phyloP scores from a whole-genome alignment of 352 stramenopile genomes.

The Globisporangium camurandrum region DNA sequence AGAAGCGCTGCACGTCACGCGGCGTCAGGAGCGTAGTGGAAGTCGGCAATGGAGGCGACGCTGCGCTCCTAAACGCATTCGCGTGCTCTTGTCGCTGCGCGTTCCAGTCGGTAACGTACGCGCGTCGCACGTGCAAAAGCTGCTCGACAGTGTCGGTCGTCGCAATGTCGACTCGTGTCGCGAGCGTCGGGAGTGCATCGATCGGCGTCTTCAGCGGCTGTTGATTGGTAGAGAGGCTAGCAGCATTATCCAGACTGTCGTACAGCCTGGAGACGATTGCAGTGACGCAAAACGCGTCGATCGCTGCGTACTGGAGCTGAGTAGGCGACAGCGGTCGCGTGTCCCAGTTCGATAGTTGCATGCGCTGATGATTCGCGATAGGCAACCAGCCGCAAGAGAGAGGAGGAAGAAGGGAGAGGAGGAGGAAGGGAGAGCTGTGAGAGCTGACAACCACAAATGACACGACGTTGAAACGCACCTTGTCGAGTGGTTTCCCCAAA shows the following conservation, averaged over 20 bases:
- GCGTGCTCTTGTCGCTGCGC: not conserved
- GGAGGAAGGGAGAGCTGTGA: not conserved
- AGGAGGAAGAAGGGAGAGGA: too few species aligned
- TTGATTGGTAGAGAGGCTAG: too few species aligned
- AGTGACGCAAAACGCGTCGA: constrained; percentile 56
- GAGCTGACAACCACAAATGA: not conserved
- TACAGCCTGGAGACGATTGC: constrained; percentile 47
- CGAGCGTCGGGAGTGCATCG: constrained; percentile 2
- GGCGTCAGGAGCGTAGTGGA: constrained; percentile 18
- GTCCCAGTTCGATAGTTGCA: constrained; percentile 73
- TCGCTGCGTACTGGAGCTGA: constrained; percentile 50
- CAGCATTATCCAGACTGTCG: constrained; percentile 9
- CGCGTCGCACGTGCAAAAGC: too few species aligned
- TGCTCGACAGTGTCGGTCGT: too few species aligned
- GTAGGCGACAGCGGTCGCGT: constrained; percentile 34
- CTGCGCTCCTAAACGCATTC: not conserved
- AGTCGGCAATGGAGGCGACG: not conserved
- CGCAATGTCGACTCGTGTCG: too few species aligned
- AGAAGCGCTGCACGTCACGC: constrained; percentile 24
- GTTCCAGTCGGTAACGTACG: constrained; percentile 31
- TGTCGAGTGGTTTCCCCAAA: constrained; percentile 54
- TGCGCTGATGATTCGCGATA: constrained; percentile 16
- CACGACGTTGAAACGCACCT: constrained; percentile 19
- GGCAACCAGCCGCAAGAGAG: not conserved
- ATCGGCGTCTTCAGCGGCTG: too few species aligned